Percentiles rank a stretch among this genome's conserved stretches.
Conservation (phyloP, 163 green algal species). For the Volvox carteri region DNA sequence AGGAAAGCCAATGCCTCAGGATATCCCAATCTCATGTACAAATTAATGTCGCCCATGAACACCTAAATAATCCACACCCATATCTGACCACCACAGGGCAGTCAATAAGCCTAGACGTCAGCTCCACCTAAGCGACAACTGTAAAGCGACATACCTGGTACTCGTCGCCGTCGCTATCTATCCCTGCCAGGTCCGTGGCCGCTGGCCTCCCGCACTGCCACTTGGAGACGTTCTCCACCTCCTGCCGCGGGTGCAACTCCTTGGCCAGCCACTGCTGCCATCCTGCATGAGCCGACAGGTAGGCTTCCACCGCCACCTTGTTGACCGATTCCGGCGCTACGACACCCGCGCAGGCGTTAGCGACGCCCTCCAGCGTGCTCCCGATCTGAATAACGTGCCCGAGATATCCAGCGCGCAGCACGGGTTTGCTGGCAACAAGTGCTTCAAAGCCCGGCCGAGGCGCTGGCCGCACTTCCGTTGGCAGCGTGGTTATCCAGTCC, state of each 20-base stretch:
- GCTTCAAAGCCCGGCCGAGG: slow-evolving; percentile 60
- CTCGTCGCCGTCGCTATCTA: slow-evolving; percentile 75
- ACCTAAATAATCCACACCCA: too few relatives aligned
- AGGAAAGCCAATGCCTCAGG: too few relatives aligned
- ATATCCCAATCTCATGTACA: too few relatives aligned
- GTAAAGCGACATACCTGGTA: slow-evolving; percentile 65
- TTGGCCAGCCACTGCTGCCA: slow-evolving; percentile 59
- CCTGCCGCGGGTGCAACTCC: slow-evolving; percentile 59
- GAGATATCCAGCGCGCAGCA: slow-evolving; percentile 88
- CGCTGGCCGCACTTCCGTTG: slow-evolving; percentile 69
- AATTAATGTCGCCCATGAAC: too few relatives aligned
- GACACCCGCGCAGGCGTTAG: slow-evolving; percentile 38
- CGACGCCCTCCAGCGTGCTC: slow-evolving; percentile 73
- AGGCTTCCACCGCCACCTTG: slow-evolving; percentile 41
- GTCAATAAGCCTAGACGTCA: too few relatives aligned
- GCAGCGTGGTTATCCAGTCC: slow-evolving; percentile 79
- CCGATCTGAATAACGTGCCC: slow-evolving; percentile 91
- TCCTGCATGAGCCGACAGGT: slow-evolving; percentile 41
- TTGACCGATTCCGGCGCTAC: slow-evolving; percentile 24
- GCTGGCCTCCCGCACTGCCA: slow-evolving; percentile 89
- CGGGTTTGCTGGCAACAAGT: slow-evolving; percentile 45
- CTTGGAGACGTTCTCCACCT: slow-evolving; percentile 65
- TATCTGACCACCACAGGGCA: too few relatives aligned
- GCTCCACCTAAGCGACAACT: too few relatives aligned
- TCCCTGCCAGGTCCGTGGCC: slow-evolving; percentile 60